Conservation (phyloP, 441 rosid genomes). For the Cnidoscolus chayamansa region DNA sequence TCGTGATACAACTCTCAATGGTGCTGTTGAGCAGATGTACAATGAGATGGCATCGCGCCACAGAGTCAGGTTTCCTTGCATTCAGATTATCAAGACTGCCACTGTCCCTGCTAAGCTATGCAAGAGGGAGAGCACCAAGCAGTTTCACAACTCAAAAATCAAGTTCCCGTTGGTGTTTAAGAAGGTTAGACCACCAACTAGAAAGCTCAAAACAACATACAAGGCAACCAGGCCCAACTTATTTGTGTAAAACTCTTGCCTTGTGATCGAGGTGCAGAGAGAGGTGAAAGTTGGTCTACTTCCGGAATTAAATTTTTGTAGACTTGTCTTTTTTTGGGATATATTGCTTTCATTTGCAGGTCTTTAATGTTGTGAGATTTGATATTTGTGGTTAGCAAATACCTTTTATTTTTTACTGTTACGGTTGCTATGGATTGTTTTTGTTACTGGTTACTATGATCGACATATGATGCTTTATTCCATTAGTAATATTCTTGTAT, state of each 20-base stretch:
- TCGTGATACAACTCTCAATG: conserved; percentile 44
- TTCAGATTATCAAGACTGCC: conserved; percentile 46
- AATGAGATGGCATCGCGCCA: conserved; percentile 52
- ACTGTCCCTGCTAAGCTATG: conserved; percentile 41
- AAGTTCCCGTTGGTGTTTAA: conserved; percentile 43
- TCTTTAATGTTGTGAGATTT: conserved; percentile 13
- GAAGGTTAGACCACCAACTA: conserved; percentile 46
- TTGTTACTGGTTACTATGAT: not conserved
- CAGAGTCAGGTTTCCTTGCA: conserved; percentile 48
- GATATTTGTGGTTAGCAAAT: conserved; percentile 11
- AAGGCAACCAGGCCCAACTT: conserved; percentile 46
- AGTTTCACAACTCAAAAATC: conserved; percentile 43
- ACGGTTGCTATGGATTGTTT: conserved; percentile 1
- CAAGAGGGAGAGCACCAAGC: conserved; percentile 49
- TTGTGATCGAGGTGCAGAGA: conserved; percentile 15
- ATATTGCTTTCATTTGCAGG: conserved; percentile 21
- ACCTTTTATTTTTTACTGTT: conserved; percentile 14
- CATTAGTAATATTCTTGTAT: not conserved
- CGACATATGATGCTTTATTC: not conserved
- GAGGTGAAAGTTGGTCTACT: conserved; percentile 13
- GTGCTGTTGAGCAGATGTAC: conserved; percentile 49
- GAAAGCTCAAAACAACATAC: conserved; percentile 46
- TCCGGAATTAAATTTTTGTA: conserved; percentile 20
- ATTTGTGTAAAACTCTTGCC: conserved; percentile 30
- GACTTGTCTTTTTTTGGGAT: conserved; percentile 28